A percentile compares a stretch with the other conserved stretches of the same genome.
phyloP scores from a whole-genome alignment of 2,329 filamentous ascomycete genomes.

The Dactylellina sp. region DNA sequence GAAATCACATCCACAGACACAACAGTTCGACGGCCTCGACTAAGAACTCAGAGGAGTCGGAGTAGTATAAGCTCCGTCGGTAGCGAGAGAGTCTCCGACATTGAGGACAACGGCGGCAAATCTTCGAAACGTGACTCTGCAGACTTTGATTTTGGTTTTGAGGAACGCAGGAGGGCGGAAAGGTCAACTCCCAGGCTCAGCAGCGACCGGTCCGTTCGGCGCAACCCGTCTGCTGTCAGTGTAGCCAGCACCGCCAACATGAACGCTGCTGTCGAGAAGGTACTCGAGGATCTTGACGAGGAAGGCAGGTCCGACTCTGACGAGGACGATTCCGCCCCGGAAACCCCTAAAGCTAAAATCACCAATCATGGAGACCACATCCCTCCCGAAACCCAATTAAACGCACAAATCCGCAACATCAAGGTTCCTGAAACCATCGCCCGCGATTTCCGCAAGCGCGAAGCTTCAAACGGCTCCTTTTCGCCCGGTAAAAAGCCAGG shows the following conservation, averaged over 20 bases:
- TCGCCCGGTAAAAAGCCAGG: slow-evolving; percentile 71
- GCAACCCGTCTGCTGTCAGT: slow-evolving; percentile 29
- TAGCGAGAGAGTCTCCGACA: slow-evolving; percentile 42
- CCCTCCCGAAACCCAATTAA: slow-evolving; percentile 88
- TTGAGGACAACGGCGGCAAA: slow-evolving; percentile 35
- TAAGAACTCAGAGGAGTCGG: slow-evolving; percentile 48
- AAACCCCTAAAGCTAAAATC: slow-evolving; percentile 74
- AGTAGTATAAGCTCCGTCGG: slow-evolving; percentile 54
- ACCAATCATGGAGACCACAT: slow-evolving; percentile 68
- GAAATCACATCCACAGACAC: slow-evolving; percentile 40
- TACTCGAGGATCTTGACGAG: slow-evolving; percentile 53
- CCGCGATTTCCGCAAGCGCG: slow-evolving; percentile 78
- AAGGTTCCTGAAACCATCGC: slow-evolving; percentile 90
- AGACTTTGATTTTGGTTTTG: slow-evolving; percentile 54
- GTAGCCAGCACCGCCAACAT: slow-evolving; percentile 34
- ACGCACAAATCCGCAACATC: slow-evolving; percentile 87
- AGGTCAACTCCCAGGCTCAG: slow-evolving; percentile 62
- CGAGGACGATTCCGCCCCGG: slow-evolving; percentile 65
- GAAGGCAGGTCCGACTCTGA: slow-evolving; percentile 46
- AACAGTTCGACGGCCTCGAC: slow-evolving; percentile 30
- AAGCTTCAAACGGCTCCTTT: slow-evolving; percentile 69
- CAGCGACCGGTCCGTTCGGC: slow-evolving; percentile 59
- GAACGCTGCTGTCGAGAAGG: slow-evolving; percentile 49
- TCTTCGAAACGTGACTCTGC: slow-evolving; percentile 1
- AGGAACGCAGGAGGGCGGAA: slow-evolving; percentile 60